phyloP scores from a whole-genome alignment of 805 yeast genomes.

The Candida vartiovaarae region DNA sequence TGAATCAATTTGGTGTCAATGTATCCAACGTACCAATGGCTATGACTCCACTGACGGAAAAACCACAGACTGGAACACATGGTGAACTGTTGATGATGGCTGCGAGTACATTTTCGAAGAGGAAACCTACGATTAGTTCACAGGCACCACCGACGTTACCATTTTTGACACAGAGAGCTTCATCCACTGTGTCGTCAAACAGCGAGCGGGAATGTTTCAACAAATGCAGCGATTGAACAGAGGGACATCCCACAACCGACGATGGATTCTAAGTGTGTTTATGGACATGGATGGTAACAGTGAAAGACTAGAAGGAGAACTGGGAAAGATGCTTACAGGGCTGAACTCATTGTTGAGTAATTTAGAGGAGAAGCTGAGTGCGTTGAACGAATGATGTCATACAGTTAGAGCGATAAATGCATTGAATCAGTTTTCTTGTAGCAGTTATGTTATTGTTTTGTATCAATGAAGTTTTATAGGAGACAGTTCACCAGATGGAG shows the following conservation, averaged over 20 bases:
- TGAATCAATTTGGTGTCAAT: conserved; percentile 65
- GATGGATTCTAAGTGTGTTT: conserved; percentile 17
- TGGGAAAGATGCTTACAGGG: conserved; percentile 17
- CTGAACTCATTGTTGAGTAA: conserved; percentile 21
- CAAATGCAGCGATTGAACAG: conserved; percentile 3
- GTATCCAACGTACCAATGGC: conserved; percentile 48
- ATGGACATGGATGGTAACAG: conserved; percentile 17
- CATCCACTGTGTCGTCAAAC: conserved; percentile 10
- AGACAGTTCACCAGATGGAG: background rate
- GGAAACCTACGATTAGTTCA: conserved; percentile 4
- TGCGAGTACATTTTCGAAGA: background rate
- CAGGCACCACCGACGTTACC: conserved; percentile 10
- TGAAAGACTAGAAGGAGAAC: conserved; percentile 22
- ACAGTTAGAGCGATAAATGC: background rate
- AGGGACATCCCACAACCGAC: conserved; percentile 4
- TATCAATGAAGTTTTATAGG: background rate
- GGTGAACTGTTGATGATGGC: background rate
- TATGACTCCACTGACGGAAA: conserved; percentile 79
- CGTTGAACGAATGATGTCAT: conserved; percentile 14
- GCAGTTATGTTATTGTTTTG: no score
- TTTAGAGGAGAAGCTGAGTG: conserved; percentile 25
- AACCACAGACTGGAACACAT: conserved; percentile 14
- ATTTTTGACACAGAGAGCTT: conserved; percentile 10
- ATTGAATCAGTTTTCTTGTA: no score
- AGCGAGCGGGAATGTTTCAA: conserved; percentile 10